Conservation (phyloP, 495 filamentous ascomycete species). For the Trichocladium uniseriatum region DNA sequence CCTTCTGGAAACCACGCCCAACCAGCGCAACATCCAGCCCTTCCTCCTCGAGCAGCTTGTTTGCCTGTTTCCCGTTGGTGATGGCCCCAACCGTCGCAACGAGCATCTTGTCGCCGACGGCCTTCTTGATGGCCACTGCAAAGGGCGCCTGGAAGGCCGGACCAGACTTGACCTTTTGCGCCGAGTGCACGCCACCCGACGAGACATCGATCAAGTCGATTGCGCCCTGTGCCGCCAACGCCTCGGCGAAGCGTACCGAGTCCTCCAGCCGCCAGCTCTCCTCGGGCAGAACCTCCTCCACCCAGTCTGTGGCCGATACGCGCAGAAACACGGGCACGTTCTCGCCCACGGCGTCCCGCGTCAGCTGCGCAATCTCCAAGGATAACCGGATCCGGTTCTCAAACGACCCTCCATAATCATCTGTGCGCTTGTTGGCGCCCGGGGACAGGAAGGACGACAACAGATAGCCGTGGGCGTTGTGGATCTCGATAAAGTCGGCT, state of each 20-base stretch:
- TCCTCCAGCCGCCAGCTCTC: constrained; percentile 41
- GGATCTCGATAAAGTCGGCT: constrained; percentile 48
- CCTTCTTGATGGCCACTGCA: constrained; percentile 48
- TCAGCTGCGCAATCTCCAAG: constrained; percentile 44
- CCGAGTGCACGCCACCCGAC: constrained; percentile 48
- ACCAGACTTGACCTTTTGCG: constrained; percentile 46
- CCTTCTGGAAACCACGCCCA: constrained; percentile 59
- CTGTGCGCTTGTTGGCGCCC: constrained; percentile 48
- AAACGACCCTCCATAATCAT: constrained; percentile 57
- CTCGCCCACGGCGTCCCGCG: constrained; percentile 41
- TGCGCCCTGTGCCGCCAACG: constrained; percentile 43
- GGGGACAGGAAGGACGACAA: constrained; percentile 41
- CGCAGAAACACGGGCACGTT: constrained; percentile 53
- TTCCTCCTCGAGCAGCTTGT: constrained; percentile 37
- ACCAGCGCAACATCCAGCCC: constrained; percentile 49
- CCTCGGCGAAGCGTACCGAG: constrained; percentile 23
- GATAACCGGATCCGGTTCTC: constrained; percentile 52
- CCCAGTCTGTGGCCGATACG: constrained; percentile 56
- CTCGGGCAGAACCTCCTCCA: constrained; percentile 34
- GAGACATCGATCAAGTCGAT: constrained; percentile 59
- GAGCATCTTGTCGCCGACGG: constrained; percentile 45
- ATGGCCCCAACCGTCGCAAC: constrained; percentile 57
- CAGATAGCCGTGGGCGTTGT: constrained; percentile 53
- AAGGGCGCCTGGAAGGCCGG: constrained; percentile 54
- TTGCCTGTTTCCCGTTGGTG: constrained; percentile 45